These are phyloP conservation scores for Saccharomyces pastorianus DNA, from an alignment of 1,139 yeast species.

Conservation along the genomic window DNA sequence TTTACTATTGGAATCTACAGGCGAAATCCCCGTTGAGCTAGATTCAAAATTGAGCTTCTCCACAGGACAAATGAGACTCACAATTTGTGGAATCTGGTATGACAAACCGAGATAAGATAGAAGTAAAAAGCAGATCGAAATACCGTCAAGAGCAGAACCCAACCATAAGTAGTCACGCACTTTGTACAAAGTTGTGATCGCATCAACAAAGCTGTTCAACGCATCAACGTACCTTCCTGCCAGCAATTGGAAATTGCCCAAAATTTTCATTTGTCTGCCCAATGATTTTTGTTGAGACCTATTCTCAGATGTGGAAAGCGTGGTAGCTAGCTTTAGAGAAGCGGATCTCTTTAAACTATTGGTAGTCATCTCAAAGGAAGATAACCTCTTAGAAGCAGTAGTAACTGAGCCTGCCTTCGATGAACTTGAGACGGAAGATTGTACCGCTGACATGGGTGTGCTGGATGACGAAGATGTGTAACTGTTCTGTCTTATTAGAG, in stretches of 20 bases:
- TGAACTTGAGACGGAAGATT: background rate
- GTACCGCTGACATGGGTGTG: constrained; percentile 1
- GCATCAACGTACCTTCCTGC: constrained; percentile 78
- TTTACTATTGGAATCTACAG: constrained; percentile 5
- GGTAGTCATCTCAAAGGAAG: constrained; percentile 21
- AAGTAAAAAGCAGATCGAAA: constrained; percentile 58
- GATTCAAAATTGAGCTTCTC: constrained; percentile 25
- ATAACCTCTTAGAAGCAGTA: constrained; percentile 14
- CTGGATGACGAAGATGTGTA: constrained; percentile 11
- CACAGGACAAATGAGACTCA: constrained; percentile 27
- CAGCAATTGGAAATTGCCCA: constrained; percentile 68
- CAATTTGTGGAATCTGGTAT: constrained; percentile 50
- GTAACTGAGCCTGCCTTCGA: constrained; percentile 5
- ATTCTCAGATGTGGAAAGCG: constrained; percentile 37
- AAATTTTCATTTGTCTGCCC: constrained; percentile 69
- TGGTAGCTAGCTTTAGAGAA: constrained; percentile 26
- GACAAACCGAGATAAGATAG: constrained; percentile 52
- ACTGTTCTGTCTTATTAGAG: constrained; percentile 18
- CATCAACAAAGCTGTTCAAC: constrained; percentile 60
- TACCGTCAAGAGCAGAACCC: constrained; percentile 76
- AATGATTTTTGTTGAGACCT: constrained; percentile 47
- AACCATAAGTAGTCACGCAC: constrained; percentile 80
- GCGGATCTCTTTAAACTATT: constrained; percentile 23
- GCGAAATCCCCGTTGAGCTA: constrained; percentile 9
- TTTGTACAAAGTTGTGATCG: constrained; percentile 50